phyloP scores from a whole-genome alignment of 2,329 filamentous ascomycete species.

The Pleochaeta shiraiana region DNA sequence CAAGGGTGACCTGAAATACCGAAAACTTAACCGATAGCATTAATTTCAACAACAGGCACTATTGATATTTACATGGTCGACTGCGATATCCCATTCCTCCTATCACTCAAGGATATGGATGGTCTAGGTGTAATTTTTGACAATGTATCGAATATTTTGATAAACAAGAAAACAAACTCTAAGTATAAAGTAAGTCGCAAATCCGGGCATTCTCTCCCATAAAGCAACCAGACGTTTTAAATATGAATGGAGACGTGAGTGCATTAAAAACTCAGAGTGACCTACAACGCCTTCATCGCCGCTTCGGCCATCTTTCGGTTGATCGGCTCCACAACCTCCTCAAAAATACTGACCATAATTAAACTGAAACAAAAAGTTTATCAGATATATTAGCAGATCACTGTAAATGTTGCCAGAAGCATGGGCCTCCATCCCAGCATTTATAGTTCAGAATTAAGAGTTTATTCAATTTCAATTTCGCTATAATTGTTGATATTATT shows the following conservation, averaged over 20 bases:
- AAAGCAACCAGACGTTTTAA: background rate
- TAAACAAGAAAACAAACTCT: background rate
- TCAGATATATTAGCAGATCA: background rate
- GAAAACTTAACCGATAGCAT: too few species aligned
- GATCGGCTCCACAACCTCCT: background rate
- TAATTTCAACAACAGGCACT: too few species aligned
- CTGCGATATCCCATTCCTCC: background rate
- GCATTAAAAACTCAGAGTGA: background rate
- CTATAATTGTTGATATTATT: conserved; percentile 6
- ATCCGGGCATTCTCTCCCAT: background rate
- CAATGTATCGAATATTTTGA: background rate
- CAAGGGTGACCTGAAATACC: too few species aligned
- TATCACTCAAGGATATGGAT: conserved; percentile 1
- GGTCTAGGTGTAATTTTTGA: background rate
- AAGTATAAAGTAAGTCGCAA: background rate
- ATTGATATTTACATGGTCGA: background rate
- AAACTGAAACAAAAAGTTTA: background rate
- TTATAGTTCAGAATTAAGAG: conserved; percentile 1
- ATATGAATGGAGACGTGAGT: background rate
- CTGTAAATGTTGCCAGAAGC: background rate
- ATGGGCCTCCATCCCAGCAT: background rate
- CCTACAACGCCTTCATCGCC: background rate
- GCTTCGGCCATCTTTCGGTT: background rate
- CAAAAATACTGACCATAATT: background rate
- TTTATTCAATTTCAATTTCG: conserved; percentile 5